Conservation (phyloP, 139 green algal genomes). For the Chlorella sp. region DNA sequence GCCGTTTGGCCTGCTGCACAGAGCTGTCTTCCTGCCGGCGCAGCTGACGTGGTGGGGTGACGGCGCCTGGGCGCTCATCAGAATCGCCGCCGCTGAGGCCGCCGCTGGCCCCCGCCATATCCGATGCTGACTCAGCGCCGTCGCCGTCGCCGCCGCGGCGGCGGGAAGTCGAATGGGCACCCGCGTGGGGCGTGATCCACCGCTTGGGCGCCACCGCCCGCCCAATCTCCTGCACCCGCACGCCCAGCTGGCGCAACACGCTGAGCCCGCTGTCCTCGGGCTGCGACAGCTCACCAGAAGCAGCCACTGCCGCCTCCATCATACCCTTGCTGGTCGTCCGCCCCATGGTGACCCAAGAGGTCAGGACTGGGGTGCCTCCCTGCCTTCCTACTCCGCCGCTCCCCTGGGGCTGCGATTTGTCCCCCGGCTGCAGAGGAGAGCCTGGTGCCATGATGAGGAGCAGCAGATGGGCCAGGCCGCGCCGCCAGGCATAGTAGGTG, state of each 20-base stretch:
- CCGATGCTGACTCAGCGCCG: background rate
- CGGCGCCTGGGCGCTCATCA: background rate
- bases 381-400: background rate
- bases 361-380: background rate
- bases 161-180: background rate
- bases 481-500: conserved; percentile 36
- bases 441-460: conserved; percentile 23
- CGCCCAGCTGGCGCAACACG: conserved; percentile 8
- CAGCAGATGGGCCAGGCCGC: conserved; percentile 38
- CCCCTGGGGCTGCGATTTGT: too few species aligned
- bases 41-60: background rate
- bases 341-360: background rate
- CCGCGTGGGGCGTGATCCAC: background rate
- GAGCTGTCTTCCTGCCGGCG: background rate
- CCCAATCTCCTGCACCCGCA: conserved; percentile 17
- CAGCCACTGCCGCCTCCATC: background rate
- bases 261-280: background rate
- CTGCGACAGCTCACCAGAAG: background rate
- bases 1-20: conserved; percentile 22
- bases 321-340: background rate
- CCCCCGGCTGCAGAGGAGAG: background rate
- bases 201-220: background rate
- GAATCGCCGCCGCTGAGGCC: background rate
- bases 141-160: background rate
- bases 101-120: background rate